phyloP scores from a whole-genome alignment of 352 stramenopile species.

The Phytophthora fragariae region DNA sequence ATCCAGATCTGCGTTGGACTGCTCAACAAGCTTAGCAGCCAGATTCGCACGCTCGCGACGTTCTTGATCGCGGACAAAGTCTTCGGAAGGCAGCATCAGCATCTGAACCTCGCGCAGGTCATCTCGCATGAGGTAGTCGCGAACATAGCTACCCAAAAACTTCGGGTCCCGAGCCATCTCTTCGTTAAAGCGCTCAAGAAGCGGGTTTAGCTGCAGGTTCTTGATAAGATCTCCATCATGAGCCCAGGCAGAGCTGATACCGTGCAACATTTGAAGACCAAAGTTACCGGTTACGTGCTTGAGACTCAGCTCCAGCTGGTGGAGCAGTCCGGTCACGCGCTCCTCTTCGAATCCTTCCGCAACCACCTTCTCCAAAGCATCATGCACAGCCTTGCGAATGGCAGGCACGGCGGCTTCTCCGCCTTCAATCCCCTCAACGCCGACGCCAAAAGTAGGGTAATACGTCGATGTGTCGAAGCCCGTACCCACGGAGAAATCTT shows the following conservation, averaged over 20 bases:
- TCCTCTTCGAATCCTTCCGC: conserved; percentile 78
- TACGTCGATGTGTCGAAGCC: conserved; percentile 85
- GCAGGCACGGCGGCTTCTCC: conserved; percentile 52
- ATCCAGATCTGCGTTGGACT: conserved; percentile 65
- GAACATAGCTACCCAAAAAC: conserved; percentile 74
- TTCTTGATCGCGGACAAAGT: conserved; percentile 72
- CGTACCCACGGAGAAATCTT: conserved; percentile 81
- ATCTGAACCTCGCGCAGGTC: conserved; percentile 67
- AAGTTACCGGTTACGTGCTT: conserved; percentile 89
- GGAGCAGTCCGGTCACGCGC: conserved; percentile 73
- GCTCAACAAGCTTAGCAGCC: conserved; percentile 47
- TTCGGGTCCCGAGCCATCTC: conserved; percentile 71
- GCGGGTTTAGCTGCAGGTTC: conserved; percentile 75
- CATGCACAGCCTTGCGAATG: conserved; percentile 68
- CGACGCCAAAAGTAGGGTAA: conserved; percentile 81
- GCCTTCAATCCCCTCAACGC: conserved; percentile 75
- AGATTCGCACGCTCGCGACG: conserved; percentile 55
- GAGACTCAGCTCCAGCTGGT: conserved; percentile 85
- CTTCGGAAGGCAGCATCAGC: conserved; percentile 76
- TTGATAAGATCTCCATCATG: conserved; percentile 72
- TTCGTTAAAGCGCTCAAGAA: conserved; percentile 60
- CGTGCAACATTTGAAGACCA: conserved; percentile 81
- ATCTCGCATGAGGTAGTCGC: conserved; percentile 56
- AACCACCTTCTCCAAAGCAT: conserved; percentile 62
- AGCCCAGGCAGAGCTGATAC: conserved; percentile 71